Evolutionary conservation across 345 rosid species (phyloP).

Genomic region (Leavenworthia alabamica): DNA sequence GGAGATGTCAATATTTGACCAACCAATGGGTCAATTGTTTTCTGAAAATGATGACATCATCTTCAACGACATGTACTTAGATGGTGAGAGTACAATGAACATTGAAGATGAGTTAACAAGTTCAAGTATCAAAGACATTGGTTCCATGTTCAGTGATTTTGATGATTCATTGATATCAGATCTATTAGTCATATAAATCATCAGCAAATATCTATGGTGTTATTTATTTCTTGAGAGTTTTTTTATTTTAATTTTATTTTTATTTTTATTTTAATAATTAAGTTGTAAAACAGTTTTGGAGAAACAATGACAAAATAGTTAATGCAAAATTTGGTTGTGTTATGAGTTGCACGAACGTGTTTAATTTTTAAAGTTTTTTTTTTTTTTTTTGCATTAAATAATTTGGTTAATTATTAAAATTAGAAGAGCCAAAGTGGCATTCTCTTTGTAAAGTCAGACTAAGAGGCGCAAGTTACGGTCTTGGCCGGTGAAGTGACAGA

Average conservation of each 20-base stretch:
- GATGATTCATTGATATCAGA: conserved; percentile 59
- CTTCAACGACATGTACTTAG: conserved; percentile 36
- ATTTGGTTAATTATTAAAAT: conserved; percentile 1
- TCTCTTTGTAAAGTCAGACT: conserved; percentile 38
- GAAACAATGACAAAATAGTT: conserved; percentile 25
- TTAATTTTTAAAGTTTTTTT: conserved; percentile 4
- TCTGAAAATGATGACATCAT: conserved; percentile 37
- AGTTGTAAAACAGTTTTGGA: conserved; percentile 37
- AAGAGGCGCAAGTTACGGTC: conserved; percentile 49
- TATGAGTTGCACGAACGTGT: conserved; percentile 32
- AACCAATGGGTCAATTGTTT: conserved; percentile 23
- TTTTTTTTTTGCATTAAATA: too few species aligned
- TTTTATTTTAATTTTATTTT: neutral
- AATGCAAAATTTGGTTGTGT: neutral
- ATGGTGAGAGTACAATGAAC: conserved; percentile 28
- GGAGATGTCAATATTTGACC: conserved; percentile 49
- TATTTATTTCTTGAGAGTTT: neutral
- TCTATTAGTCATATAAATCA: conserved; percentile 42
- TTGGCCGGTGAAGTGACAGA: conserved; percentile 31
- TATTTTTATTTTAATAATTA: conserved; percentile 26
- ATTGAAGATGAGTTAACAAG: conserved; percentile 27
- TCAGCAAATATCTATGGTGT: conserved; percentile 11
- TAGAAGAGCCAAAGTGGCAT: conserved; percentile 46
- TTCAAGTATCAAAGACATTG: conserved; percentile 36
- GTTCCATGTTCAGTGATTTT: conserved; percentile 52